These are phyloP conservation scores for Schwanniomyces sp. DNA, from an alignment of 805 yeast genomes.

Conservation along the genomic window DNA sequence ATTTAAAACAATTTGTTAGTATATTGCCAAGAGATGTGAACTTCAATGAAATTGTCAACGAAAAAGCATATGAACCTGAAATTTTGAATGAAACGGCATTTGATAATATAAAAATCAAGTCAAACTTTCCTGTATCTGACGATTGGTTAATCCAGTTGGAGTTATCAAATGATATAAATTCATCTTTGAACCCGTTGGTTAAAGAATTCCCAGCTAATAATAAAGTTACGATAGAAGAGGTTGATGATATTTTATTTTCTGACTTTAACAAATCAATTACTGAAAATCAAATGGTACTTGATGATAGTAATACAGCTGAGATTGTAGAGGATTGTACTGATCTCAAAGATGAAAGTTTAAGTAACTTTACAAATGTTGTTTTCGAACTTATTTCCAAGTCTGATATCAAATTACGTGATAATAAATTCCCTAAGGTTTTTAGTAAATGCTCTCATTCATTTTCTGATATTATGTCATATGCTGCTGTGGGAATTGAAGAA, in stretches of 20 bases:
- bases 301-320: conserved; percentile 9
- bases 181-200: conserved; percentile 37
- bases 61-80: conserved; percentile 74
- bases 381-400: conserved; percentile 21
- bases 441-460: conserved; percentile 14
- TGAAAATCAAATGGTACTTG: conserved; percentile 21
- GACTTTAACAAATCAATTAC: conserved; percentile 33
- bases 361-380: conserved; percentile 13
- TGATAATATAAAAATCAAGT: conserved; percentile 37
- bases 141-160: conserved; percentile 68
- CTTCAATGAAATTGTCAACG: conserved; percentile 47
- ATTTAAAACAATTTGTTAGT: conserved; percentile 33
- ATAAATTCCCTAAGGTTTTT: conserved; percentile 25
- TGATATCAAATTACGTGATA: conserved; percentile 17
- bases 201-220: conserved; percentile 11
- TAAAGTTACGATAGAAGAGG: conserved; percentile 30
- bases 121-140: conserved; percentile 49
- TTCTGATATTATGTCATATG: conserved; percentile 13
- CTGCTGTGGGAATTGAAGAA: conserved; percentile 18
- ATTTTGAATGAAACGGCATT: conserved; percentile 35
- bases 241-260: conserved; percentile 50
- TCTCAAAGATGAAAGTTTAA: conserved; percentile 6
- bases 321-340: neutral
- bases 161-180: conserved; percentile 46
- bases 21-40: conserved; percentile 28